These are phyloP conservation scores for Yarrowia sp. DNA, from an alignment of 805 yeast species.

Conservation along the genomic window DNA sequence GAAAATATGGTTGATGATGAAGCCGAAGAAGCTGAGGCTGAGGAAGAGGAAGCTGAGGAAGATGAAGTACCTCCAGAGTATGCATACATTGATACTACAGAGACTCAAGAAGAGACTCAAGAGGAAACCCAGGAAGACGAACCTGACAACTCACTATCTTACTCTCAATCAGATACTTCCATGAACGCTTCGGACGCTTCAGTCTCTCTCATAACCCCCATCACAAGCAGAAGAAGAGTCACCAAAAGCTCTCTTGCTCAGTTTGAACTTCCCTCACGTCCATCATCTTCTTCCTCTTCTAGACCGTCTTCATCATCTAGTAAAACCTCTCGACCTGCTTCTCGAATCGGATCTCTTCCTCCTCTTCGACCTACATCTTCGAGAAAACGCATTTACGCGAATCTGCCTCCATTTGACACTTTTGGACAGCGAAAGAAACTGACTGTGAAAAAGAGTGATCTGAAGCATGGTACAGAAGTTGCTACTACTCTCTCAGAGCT, in stretches of 20 bases:
- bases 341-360: neutral
- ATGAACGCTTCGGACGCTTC: neutral
- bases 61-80: neutral
- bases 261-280: neutral
- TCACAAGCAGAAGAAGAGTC: neutral
- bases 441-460: neutral
- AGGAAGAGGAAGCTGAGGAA: slow-evolving; percentile 29
- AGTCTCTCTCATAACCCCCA: neutral
- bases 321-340: neutral
- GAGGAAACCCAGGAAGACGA: neutral
- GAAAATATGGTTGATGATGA: slow-evolving; percentile 31
- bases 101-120: neutral
- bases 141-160: neutral
- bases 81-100: neutral
- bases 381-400: neutral
- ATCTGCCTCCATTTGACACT: slow-evolving; percentile 1
- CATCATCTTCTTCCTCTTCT: neutral
- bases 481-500: neutral
- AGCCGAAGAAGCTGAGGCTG: slow-evolving; percentile 30
- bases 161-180: neutral
- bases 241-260: neutral
- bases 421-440: slow-evolving; percentile 1
- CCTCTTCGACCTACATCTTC: neutral
- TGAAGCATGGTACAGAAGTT: neutral
- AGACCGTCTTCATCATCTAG: neutral